Evolutionary conservation across 805 yeast genomes (phyloP).

Genomic region (Yamadazyma phyllophila): DNA sequence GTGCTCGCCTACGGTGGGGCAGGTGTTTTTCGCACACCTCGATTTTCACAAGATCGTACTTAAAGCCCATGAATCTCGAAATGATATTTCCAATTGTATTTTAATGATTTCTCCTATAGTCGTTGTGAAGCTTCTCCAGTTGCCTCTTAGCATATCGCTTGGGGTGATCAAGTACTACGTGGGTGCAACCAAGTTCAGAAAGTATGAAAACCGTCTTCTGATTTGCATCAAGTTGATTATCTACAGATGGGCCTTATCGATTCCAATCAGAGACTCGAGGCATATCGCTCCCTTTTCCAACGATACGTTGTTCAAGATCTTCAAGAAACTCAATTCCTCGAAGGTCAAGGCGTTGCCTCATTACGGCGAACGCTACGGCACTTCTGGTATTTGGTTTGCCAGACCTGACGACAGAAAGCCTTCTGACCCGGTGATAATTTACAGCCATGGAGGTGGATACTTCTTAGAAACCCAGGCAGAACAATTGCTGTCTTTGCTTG

Average conservation of each 20-base stretch:
- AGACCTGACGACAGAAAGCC: slow-evolving; percentile 22
- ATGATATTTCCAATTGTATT: not conserved
- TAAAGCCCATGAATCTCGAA: not conserved
- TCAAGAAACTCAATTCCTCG: not conserved
- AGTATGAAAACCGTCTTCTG: slow-evolving; percentile 12
- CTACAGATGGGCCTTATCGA: slow-evolving; percentile 11
- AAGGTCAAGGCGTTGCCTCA: slow-evolving; percentile 20
- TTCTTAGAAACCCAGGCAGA: slow-evolving; percentile 25
- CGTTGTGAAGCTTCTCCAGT: not conserved
- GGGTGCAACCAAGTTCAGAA: slow-evolving; percentile 9
- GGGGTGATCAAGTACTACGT: slow-evolving; percentile 10
- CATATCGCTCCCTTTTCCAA: slow-evolving; percentile 6
- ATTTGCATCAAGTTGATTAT: slow-evolving; percentile 14
- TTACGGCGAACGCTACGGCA: slow-evolving; percentile 31
- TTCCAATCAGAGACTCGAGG: slow-evolving; percentile 11
- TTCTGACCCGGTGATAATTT: slow-evolving; percentile 32
- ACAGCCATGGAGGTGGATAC: slow-evolving; percentile 41
- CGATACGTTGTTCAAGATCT: slow-evolving; percentile 4
- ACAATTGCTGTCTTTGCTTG: slow-evolving; percentile 27
- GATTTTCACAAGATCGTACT: slow-evolving; percentile 1
- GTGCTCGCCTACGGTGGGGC: too few species aligned
- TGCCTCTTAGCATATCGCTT: slow-evolving; percentile 10
- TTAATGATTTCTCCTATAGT: slow-evolving; percentile 6
- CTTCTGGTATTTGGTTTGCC: slow-evolving; percentile 33
- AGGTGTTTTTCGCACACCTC: not conserved